Evolutionary conservation across 1,284 basidiomycete genomes (phyloP).

Genomic region (Omphalotus olearius): DNA sequence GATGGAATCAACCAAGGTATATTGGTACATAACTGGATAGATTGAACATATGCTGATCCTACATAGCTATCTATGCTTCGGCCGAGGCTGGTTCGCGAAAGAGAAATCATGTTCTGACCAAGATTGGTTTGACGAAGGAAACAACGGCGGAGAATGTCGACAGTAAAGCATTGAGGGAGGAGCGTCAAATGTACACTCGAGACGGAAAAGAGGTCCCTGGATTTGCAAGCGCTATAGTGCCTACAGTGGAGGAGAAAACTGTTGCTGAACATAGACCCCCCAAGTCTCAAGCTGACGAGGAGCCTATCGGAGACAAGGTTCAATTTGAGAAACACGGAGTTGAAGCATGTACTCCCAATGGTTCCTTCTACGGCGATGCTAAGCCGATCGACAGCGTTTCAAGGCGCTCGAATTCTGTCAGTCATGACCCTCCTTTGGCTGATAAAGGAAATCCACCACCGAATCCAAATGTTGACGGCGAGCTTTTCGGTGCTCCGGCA

Average conservation of each 20-base stretch:
- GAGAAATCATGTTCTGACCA: slow-evolving; percentile 33
- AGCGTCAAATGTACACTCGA: slow-evolving; percentile 51
- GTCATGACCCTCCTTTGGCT: not conserved
- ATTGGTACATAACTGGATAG: slow-evolving; percentile 3
- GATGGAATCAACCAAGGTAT: slow-evolving; percentile 50
- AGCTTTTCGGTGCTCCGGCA: slow-evolving; percentile 50
- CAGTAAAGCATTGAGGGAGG: slow-evolving; percentile 40
- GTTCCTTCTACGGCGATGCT: not conserved
- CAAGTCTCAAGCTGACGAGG: slow-evolving; percentile 19
- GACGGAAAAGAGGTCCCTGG: slow-evolving; percentile 50
- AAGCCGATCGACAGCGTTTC: not conserved
- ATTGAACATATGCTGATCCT: slow-evolving; percentile 6
- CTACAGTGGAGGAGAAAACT: slow-evolving; percentile 70
- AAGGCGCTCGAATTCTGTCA: too few species aligned
- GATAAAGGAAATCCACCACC: slow-evolving; percentile 19
- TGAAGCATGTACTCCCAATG: too few species aligned
- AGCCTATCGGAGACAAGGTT: slow-evolving; percentile 1
- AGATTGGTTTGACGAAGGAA: slow-evolving; percentile 34
- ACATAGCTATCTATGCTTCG: slow-evolving; percentile 38
- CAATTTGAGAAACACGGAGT: not conserved
- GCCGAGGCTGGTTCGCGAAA: slow-evolving; percentile 35
- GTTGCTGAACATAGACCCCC: slow-evolving; percentile 38
- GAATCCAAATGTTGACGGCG: slow-evolving; percentile 36
- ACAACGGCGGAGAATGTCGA: slow-evolving; percentile 31
- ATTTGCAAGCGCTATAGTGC: slow-evolving; percentile 63